Evolutionary conservation across 1,284 basidiomycete species (phyloP).

Genomic region (Trichosporon sp.): DNA sequence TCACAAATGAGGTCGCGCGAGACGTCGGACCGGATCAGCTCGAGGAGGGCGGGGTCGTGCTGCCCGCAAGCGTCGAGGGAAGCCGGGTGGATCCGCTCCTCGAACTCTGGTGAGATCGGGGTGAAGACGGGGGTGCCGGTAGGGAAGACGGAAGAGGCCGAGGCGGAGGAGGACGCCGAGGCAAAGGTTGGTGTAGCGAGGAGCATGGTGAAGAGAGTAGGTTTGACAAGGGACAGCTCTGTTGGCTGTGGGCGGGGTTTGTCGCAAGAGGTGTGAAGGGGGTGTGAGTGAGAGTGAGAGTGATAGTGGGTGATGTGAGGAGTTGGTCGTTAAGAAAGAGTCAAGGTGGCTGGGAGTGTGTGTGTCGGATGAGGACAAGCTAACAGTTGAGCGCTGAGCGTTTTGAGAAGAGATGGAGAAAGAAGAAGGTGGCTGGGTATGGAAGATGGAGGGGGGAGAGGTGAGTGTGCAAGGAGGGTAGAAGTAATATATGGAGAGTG

Average conservation of each 20-base stretch:
- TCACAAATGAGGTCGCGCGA: conserved; percentile 76
- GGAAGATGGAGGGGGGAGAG: neutral
- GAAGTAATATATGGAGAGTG: neutral
- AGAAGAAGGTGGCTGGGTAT: neutral
- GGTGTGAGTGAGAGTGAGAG: neutral
- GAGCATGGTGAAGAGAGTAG: neutral
- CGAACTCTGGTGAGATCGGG: conserved; percentile 49
- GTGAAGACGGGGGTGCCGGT: conserved; percentile 47
- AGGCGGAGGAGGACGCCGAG: conserved; percentile 24
- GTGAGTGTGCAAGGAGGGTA: neutral
- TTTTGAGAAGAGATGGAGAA: neutral
- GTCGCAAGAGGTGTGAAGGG: neutral
- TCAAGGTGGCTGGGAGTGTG: too few relatives aligned
- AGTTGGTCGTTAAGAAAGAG: neutral
- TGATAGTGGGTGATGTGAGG: neutral
- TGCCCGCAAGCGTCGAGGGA: conserved; percentile 69
- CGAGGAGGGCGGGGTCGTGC: conserved; percentile 76
- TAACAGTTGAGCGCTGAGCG: neutral
- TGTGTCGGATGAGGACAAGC: neutral
- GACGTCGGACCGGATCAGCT: conserved; percentile 74
- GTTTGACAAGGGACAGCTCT: neutral
- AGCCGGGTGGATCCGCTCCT: conserved; percentile 60
- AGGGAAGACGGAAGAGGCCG: conserved; percentile 41
- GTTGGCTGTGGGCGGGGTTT: neutral
- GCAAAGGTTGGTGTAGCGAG: conserved; percentile 22